Percentiles rank a stretch among this genome's conserved stretches.
Evolutionary conservation across 306 rosid genomes (phyloP).

Genomic region (Trifolium fragiferum): DNA sequence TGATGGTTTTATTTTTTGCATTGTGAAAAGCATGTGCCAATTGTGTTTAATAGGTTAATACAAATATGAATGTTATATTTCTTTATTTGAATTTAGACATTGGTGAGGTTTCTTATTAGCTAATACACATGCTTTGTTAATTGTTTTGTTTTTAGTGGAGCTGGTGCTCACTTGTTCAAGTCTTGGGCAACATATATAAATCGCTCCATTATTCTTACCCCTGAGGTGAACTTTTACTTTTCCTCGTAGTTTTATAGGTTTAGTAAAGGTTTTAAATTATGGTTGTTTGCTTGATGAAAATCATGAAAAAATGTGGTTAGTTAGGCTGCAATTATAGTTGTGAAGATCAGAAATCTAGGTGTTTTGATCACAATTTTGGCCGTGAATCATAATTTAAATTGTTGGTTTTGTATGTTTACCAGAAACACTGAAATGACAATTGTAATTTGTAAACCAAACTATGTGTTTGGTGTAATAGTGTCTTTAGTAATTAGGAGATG

Average conservation of each 20-base stretch:
- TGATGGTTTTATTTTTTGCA: neutral
- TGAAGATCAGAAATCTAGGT: neutral
- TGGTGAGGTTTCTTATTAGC: conserved; percentile 1
- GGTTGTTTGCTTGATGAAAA: neutral
- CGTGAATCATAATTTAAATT: neutral
- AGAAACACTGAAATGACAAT: neutral
- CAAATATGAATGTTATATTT: neutral
- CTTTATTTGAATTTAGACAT: neutral
- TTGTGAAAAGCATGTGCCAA: neutral
- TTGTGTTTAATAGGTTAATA: neutral
- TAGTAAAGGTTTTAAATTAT: neutral
- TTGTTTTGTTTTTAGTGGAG: conserved; percentile 68
- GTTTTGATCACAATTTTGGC: too few species aligned
- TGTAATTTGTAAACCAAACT: neutral
- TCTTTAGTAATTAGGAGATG: conserved; percentile 6
- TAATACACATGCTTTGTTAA: conserved; percentile 28
- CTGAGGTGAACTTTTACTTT: conserved; percentile 67
- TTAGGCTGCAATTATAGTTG: neutral
- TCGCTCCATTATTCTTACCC: conserved; percentile 89
- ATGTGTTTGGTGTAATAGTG: neutral
- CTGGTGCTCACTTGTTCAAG: conserved; percentile 95
- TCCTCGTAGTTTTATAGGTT: conserved; percentile 20
- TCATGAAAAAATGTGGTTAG: neutral
- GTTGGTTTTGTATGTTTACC: neutral
- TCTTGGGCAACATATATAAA: conserved; percentile 88